Conservation (phyloP, 805 yeast genomes). For the Yarrowia sp. region DNA sequence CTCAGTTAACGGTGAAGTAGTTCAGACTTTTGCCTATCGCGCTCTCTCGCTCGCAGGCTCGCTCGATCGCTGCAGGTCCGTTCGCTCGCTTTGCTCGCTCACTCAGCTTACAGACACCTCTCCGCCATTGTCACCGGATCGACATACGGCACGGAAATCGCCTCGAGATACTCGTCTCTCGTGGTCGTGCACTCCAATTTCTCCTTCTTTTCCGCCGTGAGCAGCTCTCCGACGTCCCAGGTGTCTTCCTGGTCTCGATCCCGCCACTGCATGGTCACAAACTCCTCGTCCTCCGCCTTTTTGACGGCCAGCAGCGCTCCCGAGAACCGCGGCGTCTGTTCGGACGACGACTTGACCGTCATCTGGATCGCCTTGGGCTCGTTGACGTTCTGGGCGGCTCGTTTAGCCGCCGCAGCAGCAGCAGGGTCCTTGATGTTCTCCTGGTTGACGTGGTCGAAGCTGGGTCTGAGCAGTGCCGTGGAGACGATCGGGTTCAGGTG, state of each 20-base stretch:
- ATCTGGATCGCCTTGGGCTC: constrained; percentile 67
- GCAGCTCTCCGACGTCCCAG: constrained; percentile 37
- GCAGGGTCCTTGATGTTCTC: constrained; percentile 44
- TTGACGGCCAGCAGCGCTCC: constrained; percentile 69
- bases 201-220: constrained; percentile 30
- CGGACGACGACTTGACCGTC: constrained; percentile 64
- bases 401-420: constrained; percentile 41
- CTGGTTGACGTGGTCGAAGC: constrained; percentile 74
- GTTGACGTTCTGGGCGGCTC: constrained; percentile 42
- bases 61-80: not conserved
- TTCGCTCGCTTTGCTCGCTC: not conserved
- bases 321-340: constrained; percentile 59
- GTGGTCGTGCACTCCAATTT: constrained; percentile 30
- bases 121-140: constrained; percentile 24
- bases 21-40: not conserved
- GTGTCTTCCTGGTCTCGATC: constrained; percentile 41
- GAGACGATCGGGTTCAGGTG: constrained; percentile 62
- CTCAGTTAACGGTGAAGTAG: too few species aligned
- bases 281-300: constrained; percentile 59
- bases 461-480: constrained; percentile 77
- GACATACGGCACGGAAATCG: constrained; percentile 26
- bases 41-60: not conserved
- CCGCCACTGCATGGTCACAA: constrained; percentile 47
- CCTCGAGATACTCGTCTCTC: constrained; percentile 32
- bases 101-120: not conserved